Conservation (phyloP, 768 basidiomycete genomes). For the Melanogaster broomeanus region DNA sequence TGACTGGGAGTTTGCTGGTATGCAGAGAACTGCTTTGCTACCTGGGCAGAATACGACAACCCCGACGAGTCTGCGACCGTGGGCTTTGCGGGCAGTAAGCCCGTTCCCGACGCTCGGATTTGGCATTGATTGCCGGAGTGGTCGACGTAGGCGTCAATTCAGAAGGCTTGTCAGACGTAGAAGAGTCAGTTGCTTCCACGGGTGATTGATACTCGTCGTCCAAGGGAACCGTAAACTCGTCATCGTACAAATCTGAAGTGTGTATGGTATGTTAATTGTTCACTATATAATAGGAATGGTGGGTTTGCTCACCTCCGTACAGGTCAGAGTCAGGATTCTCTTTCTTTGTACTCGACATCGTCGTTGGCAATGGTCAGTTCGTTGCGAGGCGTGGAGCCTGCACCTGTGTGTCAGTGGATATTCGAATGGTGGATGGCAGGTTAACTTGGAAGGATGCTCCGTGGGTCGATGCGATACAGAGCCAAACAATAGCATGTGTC, state of each 20-base stretch:
- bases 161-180: slow-evolving; percentile 14
- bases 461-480: slow-evolving; percentile 11
- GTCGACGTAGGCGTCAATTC: slow-evolving; percentile 19
- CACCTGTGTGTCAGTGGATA: background rate
- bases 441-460: background rate
- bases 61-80: slow-evolving; percentile 26
- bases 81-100: slow-evolving; percentile 30
- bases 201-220: slow-evolving; percentile 33
- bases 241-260: slow-evolving; percentile 58
- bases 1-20: slow-evolving; percentile 69
- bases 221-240: slow-evolving; percentile 37
- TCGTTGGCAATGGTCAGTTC: slow-evolving; percentile 2
- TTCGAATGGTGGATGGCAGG: background rate
- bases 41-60: slow-evolving; percentile 63
- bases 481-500: slow-evolving; percentile 26
- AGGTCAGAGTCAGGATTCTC: slow-evolving; percentile 41
- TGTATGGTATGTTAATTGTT: slow-evolving; percentile 4
- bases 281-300: background rate
- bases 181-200: slow-evolving; percentile 25
- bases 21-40: slow-evolving; percentile 63
- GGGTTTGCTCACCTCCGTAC: slow-evolving; percentile 44
- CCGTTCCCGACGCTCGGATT: slow-evolving; percentile 23
- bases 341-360: slow-evolving; percentile 27
- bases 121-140: slow-evolving; percentile 16
- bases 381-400: background rate